These are phyloP conservation scores for Monosporozyma servazzii DNA, from an alignment of 805 yeast species.

Conservation along the genomic window DNA sequence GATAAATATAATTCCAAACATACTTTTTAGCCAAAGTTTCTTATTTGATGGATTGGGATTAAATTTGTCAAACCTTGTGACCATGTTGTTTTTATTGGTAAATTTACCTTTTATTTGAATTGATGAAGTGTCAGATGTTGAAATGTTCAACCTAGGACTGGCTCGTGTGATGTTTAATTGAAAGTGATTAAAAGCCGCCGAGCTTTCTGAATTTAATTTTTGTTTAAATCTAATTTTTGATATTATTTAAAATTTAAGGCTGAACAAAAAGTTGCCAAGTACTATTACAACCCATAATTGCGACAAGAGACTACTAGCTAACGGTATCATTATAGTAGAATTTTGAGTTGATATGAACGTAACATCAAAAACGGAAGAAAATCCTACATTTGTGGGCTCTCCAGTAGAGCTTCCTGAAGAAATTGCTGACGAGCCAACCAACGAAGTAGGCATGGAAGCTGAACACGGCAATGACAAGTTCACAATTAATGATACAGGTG, in stretches of 20 bases:
- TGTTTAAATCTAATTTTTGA: not conserved
- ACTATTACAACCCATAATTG: not conserved
- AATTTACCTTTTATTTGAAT: too few relatives aligned
- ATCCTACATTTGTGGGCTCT: not conserved
- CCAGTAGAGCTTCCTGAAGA: not conserved
- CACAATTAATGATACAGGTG: not conserved
- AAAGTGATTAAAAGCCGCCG: not conserved
- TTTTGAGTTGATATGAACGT: not conserved
- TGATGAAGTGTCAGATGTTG: not conserved
- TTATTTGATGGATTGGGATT: not conserved
- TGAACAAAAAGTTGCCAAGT: not conserved
- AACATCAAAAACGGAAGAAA: not conserved
- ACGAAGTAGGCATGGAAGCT: not conserved
- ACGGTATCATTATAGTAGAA: not conserved
- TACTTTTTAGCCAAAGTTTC: not conserved
- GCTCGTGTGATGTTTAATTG: not conserved
- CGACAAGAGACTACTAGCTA: not conserved
- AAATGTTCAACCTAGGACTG: not conserved
- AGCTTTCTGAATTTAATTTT: not conserved
- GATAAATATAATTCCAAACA: not conserved
- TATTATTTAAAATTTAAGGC: not conserved
- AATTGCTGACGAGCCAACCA: not conserved
- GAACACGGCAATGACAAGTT: not conserved
- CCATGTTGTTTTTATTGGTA: not conserved
- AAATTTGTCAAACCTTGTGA: not conserved